Evolutionary conservation across 345 rosid species (phyloP).

Genomic region (Raphanus raphanistrum): DNA sequence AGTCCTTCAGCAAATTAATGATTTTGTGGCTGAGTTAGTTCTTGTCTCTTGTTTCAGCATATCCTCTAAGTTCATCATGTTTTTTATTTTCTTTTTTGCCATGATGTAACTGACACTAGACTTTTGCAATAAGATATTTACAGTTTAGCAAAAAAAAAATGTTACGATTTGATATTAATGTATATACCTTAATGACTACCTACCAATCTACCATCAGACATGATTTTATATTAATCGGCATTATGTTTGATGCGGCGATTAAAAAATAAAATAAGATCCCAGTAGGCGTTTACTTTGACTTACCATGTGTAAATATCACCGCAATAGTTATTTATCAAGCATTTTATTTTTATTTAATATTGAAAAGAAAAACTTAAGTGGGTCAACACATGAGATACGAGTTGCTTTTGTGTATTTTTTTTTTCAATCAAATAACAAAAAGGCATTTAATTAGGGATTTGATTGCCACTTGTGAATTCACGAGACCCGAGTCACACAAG

Average conservation of each 20-base stretch:
- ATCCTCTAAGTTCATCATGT: no score
- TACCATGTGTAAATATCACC: constrained; percentile 40
- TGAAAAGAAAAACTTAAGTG: constrained; percentile 23
- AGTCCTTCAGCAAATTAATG: no score
- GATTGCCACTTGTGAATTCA: constrained; percentile 29
- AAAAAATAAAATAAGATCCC: constrained; percentile 33
- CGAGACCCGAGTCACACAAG: constrained; percentile 29
- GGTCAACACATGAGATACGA: constrained; percentile 37
- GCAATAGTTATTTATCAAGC: constrained; percentile 27
- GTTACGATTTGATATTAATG: background rate
- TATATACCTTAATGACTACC: constrained; percentile 32
- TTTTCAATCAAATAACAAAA: background rate
- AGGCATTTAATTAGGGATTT: constrained; percentile 27
- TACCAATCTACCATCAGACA: constrained; percentile 35
- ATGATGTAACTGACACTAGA: no score
- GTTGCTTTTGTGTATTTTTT: constrained; percentile 5
- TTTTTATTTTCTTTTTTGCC: no score
- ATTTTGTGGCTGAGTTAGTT: no score
- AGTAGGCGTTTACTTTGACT: constrained; percentile 43
- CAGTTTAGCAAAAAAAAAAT: no score
- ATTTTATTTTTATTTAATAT: constrained; percentile 22
- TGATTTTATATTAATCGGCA: constrained; percentile 25
- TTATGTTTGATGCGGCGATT: constrained; percentile 42
- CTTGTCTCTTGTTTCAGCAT: no score
- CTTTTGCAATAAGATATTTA: no score